Evolutionary conservation across 2,329 filamentous ascomycete species (phyloP).

Genomic region (Xylaria digitata): DNA sequence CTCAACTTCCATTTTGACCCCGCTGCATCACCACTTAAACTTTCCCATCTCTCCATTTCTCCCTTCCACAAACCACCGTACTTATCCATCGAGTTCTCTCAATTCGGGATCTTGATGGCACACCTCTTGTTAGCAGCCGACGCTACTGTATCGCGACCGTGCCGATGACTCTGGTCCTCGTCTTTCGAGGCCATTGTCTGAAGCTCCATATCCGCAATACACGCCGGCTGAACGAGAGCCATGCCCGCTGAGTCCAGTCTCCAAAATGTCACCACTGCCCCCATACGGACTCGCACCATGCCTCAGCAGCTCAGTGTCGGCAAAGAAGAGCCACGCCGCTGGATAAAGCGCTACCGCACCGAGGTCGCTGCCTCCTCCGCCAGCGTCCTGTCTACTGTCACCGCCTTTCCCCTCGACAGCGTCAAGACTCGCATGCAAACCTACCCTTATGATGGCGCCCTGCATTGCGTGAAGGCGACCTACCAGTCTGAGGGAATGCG

Average conservation of each 20-base stretch:
- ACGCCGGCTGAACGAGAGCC: conserved; percentile 49
- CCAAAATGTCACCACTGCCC: conserved; percentile 59
- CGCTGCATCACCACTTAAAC: conserved; percentile 34
- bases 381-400: conserved; percentile 81
- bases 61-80: conserved; percentile 1
- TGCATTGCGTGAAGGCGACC: conserved; percentile 79
- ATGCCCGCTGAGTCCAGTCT: conserved; percentile 55
- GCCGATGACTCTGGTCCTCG: conserved; percentile 68
- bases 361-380: conserved; percentile 82
- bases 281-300: conserved; percentile 57
- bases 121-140: conserved; percentile 61
- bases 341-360: conserved; percentile 81
- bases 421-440: conserved; percentile 92
- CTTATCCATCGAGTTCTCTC: conserved; percentile 44
- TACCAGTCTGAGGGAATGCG: conserved; percentile 77
- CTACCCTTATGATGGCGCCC: conserved; percentile 80
- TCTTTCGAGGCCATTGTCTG: conserved; percentile 61
- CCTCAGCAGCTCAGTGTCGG: conserved; percentile 50
- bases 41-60: conserved; percentile 23
- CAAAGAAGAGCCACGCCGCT: conserved; percentile 55
- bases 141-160: conserved; percentile 65
- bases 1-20: conserved; percentile 36
- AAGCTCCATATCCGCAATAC: conserved; percentile 55
- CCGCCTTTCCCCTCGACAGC: conserved; percentile 87
- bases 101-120: conserved; percentile 62